A percentile compares a stretch with the other conserved stretches of the same genome.
These are phyloP conservation scores for Kwoniella sp. DNA, from an alignment of 768 basidiomycete species.

Conservation along the genomic window DNA sequence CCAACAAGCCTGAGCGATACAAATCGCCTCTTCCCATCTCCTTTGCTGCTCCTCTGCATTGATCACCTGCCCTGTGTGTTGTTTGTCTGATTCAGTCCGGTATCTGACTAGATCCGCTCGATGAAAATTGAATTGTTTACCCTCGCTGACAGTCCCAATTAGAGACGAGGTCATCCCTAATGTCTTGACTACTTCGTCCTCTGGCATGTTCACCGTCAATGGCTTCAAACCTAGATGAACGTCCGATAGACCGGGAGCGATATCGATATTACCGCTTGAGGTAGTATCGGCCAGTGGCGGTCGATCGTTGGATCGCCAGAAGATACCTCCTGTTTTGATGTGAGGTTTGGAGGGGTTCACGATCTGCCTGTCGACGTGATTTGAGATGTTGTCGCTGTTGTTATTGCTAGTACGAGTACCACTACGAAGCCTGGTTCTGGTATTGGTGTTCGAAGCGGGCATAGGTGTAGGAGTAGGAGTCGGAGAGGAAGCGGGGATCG, in stretches of 20 bases:
- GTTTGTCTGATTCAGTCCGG: background rate
- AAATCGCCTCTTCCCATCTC: constrained; percentile 5
- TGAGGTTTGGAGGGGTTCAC: background rate
- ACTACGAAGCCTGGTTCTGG: too few relatives aligned
- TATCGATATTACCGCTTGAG: background rate
- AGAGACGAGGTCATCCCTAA: constrained; percentile 7
- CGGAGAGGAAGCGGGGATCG: background rate
- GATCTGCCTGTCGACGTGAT: background rate
- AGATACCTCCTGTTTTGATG: constrained; percentile 5
- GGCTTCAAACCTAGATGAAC: background rate
- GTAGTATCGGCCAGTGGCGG: background rate
- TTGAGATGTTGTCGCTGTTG: too few relatives aligned
- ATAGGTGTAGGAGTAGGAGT: background rate
- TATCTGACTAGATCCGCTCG: constrained; percentile 13
- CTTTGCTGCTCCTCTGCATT: background rate
- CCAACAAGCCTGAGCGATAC: constrained; percentile 18
- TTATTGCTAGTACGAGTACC: too few relatives aligned
- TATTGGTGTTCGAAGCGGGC: background rate
- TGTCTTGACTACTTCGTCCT: constrained; percentile 1
- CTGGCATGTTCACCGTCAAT: background rate
- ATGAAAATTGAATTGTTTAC: constrained; percentile 1
- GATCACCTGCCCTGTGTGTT: background rate
- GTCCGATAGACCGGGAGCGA: background rate
- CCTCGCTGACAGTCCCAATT: background rate
- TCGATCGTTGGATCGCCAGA: constrained; percentile 7